These are phyloP conservation scores for Candida sithepensis DNA, from an alignment of 805 yeast species.

Conservation along the genomic window DNA sequence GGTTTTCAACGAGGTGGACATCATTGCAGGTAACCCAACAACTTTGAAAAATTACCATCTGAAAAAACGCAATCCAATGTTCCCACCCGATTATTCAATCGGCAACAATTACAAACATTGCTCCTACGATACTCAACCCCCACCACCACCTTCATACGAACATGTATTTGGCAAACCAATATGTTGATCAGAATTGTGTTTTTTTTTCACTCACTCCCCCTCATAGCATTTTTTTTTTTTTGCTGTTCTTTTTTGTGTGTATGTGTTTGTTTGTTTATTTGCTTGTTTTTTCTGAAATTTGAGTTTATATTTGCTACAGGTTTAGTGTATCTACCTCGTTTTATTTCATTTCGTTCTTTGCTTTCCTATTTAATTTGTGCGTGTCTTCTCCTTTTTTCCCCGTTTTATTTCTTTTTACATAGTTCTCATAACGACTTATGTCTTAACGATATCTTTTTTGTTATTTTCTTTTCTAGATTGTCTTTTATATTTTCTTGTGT, in stretches of 20 bases:
- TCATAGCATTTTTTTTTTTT: not conserved
- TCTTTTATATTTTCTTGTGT: no score
- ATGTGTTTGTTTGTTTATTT: not conserved
- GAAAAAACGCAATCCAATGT: conserved; percentile 1
- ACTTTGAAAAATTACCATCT: not conserved
- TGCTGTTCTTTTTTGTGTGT: not conserved
- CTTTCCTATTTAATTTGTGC: not conserved
- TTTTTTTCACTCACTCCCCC: no score
- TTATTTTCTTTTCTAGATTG: no score
- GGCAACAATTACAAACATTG: not conserved
- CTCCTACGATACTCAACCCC: no score
- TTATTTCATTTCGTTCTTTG: not conserved
- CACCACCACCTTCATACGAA: conserved; percentile 20
- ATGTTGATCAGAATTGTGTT: not conserved
- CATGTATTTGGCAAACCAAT: not conserved
- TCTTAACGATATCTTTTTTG: no score
- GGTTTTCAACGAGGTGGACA: not conserved
- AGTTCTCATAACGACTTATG: no score
- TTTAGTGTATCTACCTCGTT: no score
- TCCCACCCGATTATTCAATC: conserved; percentile 19
- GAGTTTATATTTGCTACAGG: no score
- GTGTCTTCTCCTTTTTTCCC: not conserved
- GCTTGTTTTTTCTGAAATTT: conserved; percentile 4
- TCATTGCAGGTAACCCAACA: not conserved
- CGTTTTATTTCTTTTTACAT: not conserved